Percentiles rank a stretch among this genome's conserved stretches.
phyloP scores from a whole-genome alignment of 2,329 filamentous ascomycete genomes.

The Tolypocladium endophyticum region DNA sequence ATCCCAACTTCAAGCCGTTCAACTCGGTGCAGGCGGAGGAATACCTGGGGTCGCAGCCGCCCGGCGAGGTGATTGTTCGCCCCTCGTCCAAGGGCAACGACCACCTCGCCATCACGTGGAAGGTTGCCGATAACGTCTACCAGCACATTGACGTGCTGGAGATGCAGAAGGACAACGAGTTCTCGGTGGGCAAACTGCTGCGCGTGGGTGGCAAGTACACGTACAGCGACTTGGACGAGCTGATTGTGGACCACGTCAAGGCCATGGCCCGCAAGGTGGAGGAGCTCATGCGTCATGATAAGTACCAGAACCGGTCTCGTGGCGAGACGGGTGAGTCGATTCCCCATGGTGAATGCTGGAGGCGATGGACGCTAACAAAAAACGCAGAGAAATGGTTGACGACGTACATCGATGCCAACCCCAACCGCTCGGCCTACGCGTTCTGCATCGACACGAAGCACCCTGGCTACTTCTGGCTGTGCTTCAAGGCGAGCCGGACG shows the following conservation, averaged over 20 bases:
- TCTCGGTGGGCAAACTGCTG: conserved; percentile 77
- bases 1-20: conserved; percentile 90
- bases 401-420: conserved; percentile 93
- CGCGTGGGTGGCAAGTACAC: conserved; percentile 81
- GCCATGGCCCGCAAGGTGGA: conserved; percentile 97
- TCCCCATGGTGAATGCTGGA: not conserved
- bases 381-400: conserved; percentile 80
- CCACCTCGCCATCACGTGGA: conserved; percentile 95
- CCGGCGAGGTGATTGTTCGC: conserved; percentile 87
- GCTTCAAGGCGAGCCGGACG: conserved; percentile 81
- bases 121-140: conserved; percentile 91
- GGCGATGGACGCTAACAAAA: conserved; percentile 8
- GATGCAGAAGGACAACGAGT: conserved; percentile 93
- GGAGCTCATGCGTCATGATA: conserved; percentile 89
- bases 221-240: conserved; percentile 91
- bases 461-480: conserved; percentile 89
- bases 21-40: conserved; percentile 89
- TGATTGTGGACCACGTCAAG: conserved; percentile 95
- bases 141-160: conserved; percentile 97
- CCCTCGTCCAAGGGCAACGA: conserved; percentile 93
- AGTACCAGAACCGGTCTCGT: conserved; percentile 75
- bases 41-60: conserved; percentile 74
- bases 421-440: conserved; percentile 82
- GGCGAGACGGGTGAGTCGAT: conserved; percentile 69
- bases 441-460: conserved; percentile 92